phyloP scores from a whole-genome alignment of 169 alveolate species.

The Plasmodium billcollinsi region DNA sequence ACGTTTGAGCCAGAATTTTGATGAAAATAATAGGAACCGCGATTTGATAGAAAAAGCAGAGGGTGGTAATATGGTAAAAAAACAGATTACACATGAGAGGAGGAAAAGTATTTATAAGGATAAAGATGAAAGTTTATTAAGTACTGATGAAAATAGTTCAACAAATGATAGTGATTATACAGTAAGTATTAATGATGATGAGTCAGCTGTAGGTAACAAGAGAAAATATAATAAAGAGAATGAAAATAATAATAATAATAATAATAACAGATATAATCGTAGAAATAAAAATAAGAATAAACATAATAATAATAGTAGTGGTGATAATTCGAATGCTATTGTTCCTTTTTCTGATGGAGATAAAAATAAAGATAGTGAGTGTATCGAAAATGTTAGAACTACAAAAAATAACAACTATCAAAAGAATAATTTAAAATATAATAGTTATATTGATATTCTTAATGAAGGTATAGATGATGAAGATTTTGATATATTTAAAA shows the following conservation, averaged over 20 bases:
- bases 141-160: conserved; percentile 41
- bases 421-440: conserved; percentile 17
- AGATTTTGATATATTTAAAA: conserved; percentile 71
- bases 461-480: conserved; percentile 64
- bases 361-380: neutral
- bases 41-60: conserved; percentile 10
- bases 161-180: conserved; percentile 45
- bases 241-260: neutral
- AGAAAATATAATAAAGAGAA: conserved; percentile 6
- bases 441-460: conserved; percentile 51
- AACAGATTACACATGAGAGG: conserved; percentile 5
- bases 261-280: conserved; percentile 1
- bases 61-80: conserved; percentile 3
- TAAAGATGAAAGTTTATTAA: neutral
- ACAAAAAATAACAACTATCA: neutral
- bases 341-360: neutral
- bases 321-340: neutral
- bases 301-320: neutral
- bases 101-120: conserved; percentile 10
- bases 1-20: conserved; percentile 27
- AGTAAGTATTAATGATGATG: conserved; percentile 11
- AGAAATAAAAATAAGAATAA: conserved; percentile 1
- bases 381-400: neutral
- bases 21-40: conserved; percentile 20
- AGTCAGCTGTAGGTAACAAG: neutral